Conservation (phyloP, 176 grass and related monocot genomes). For the Paspalum notatum region DNA sequence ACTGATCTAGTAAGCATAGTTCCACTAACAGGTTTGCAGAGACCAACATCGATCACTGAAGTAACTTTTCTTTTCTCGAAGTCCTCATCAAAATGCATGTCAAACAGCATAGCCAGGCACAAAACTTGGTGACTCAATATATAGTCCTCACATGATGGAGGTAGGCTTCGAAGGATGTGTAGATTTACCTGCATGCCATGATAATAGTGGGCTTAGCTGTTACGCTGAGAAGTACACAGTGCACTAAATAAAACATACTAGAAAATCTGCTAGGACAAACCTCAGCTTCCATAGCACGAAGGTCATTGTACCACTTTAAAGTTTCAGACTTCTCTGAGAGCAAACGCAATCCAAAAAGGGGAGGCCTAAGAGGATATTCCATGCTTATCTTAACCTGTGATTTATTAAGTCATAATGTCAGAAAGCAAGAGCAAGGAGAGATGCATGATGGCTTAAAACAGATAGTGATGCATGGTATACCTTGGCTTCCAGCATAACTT, state of each 20-base stretch:
- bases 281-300: constrained; percentile 94
- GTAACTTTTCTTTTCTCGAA: constrained; percentile 74
- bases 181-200: constrained; percentile 77
- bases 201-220: constrained; percentile 18
- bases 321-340: constrained; percentile 43
- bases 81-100: constrained; percentile 75
- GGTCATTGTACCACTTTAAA: constrained; percentile 79
- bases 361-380: constrained; percentile 92
- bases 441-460: constrained; percentile 4
- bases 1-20: constrained; percentile 81
- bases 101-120: constrained; percentile 83
- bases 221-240: not conserved
- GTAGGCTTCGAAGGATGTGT: constrained; percentile 63
- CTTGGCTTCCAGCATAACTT: constrained; percentile 85
- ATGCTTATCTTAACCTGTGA: constrained; percentile 84
- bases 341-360: constrained; percentile 67
- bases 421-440: constrained; percentile 9
- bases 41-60: constrained; percentile 83
- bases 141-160: constrained; percentile 57
- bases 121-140: constrained; percentile 79
- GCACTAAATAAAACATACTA: constrained; percentile 2
- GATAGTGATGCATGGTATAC: constrained; percentile 42
- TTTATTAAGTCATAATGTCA: constrained; percentile 21
- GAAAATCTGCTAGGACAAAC: constrained; percentile 48
- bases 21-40: constrained; percentile 79